These are phyloP conservation scores for Euphrasia confusa DNA, from an alignment of 257 asterid genomes.

Conservation along the genomic window DNA sequence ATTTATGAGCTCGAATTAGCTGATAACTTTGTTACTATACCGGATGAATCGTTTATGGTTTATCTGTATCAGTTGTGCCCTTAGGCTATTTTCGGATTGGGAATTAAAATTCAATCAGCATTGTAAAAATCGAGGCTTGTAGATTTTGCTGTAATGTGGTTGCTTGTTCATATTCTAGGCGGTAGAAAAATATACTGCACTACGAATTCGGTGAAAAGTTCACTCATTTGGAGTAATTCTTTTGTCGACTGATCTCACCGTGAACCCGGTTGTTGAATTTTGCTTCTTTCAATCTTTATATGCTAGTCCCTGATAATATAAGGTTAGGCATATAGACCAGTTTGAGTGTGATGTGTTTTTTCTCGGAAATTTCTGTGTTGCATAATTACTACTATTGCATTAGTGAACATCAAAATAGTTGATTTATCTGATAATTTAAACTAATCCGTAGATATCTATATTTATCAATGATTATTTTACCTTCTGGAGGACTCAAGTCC, in stretches of 20 bases:
- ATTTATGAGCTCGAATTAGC: constrained; percentile 8
- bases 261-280: constrained; percentile 11
- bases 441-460: constrained; percentile 3
- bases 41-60: not conserved
- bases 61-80: not conserved
- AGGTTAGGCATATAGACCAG: too few species aligned
- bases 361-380: constrained; percentile 5
- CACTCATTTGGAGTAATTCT: not conserved
- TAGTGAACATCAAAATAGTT: not conserved
- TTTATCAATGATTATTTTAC: constrained; percentile 4
- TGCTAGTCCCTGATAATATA: too few species aligned
- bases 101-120: not conserved
- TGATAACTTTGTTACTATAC: not conserved
- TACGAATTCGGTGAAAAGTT: not conserved
- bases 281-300: not conserved
- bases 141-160: not conserved
- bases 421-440: constrained; percentile 5
- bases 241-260: constrained; percentile 1
- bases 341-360: not conserved
- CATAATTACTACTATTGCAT: not conserved
- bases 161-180: constrained; percentile 18
- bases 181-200: constrained; percentile 10
- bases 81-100: constrained; percentile 10
- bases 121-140: not conserved
- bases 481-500: constrained; percentile 17